These are phyloP conservation scores for Xylariaceae sp. DNA, from an alignment of 2,329 filamentous ascomycete genomes.

Conservation along the genomic window DNA sequence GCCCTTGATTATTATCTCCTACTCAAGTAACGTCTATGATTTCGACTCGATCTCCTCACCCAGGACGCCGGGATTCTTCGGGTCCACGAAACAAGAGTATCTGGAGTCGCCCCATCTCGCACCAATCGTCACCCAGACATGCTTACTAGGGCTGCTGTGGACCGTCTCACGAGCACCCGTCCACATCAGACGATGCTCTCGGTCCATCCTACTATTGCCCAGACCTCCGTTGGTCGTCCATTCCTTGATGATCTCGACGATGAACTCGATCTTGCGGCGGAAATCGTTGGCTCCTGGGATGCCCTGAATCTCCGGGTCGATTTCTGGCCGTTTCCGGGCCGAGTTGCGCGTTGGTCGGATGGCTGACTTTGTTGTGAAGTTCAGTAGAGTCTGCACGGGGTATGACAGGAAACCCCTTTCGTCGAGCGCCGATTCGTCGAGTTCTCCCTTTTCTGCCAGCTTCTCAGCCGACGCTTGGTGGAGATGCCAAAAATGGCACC, in stretches of 20 bases:
- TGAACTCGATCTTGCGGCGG: constrained; percentile 68
- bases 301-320: constrained; percentile 54
- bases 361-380: constrained; percentile 51
- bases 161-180: constrained; percentile 52
- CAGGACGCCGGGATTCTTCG: constrained; percentile 47
- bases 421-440: constrained; percentile 64
- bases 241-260: constrained; percentile 61
- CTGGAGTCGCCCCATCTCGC: constrained; percentile 55
- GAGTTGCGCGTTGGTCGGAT: constrained; percentile 39
- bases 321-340: constrained; percentile 53
- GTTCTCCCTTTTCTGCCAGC: constrained; percentile 59
- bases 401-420: constrained; percentile 67
- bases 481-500: constrained; percentile 73
- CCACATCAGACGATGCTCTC: constrained; percentile 53
- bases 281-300: constrained; percentile 69
- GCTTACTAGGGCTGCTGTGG: constrained; percentile 51
- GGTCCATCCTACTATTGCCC: constrained; percentile 58
- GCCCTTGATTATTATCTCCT: background rate
- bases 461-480: constrained; percentile 64
- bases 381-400: constrained; percentile 66
- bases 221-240: constrained; percentile 67
- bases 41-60: constrained; percentile 48
- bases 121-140: constrained; percentile 66
- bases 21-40: constrained; percentile 21
- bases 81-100: constrained; percentile 51